phyloP scores from a whole-genome alignment of 768 basidiomycete genomes.

The Chalciporus chontae region DNA sequence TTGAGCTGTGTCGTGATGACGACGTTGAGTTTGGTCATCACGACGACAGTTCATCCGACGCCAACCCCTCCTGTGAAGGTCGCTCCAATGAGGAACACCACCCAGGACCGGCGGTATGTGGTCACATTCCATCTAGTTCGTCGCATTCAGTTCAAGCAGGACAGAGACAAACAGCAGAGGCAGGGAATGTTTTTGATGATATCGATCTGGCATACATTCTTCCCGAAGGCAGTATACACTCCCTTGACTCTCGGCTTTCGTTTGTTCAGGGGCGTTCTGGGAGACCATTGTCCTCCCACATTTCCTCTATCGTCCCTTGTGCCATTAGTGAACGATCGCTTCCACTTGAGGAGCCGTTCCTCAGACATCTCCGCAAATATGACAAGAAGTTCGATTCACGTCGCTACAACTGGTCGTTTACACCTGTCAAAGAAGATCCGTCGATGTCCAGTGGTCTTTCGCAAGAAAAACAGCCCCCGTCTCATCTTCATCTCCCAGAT shows the following conservation, averaged over 20 bases:
- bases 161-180: constrained; percentile 11
- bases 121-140: constrained; percentile 44
- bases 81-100: constrained; percentile 31
- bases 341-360: constrained; percentile 39
- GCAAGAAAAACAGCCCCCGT: constrained; percentile 18
- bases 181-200: constrained; percentile 26
- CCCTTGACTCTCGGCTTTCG: constrained; percentile 21
- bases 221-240: constrained; percentile 18
- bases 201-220: constrained; percentile 44
- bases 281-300: constrained; percentile 24
- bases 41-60: constrained; percentile 34
- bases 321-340: constrained; percentile 32
- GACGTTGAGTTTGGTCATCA: constrained; percentile 41
- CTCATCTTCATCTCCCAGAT: constrained; percentile 14
- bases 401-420: constrained; percentile 57
- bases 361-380: constrained; percentile 30
- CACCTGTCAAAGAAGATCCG: constrained; percentile 45
- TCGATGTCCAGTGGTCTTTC: constrained; percentile 16
- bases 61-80: constrained; percentile 39
- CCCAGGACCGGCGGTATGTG: constrained; percentile 41
- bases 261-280: constrained; percentile 9
- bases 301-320: constrained; percentile 17
- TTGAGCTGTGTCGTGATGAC: constrained; percentile 36
- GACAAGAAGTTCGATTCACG: constrained; percentile 43
- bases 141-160: constrained; percentile 23